These are phyloP conservation scores for Penicillium sp. DNA, from an alignment of 2,329 filamentous ascomycete genomes.

Conservation along the genomic window DNA sequence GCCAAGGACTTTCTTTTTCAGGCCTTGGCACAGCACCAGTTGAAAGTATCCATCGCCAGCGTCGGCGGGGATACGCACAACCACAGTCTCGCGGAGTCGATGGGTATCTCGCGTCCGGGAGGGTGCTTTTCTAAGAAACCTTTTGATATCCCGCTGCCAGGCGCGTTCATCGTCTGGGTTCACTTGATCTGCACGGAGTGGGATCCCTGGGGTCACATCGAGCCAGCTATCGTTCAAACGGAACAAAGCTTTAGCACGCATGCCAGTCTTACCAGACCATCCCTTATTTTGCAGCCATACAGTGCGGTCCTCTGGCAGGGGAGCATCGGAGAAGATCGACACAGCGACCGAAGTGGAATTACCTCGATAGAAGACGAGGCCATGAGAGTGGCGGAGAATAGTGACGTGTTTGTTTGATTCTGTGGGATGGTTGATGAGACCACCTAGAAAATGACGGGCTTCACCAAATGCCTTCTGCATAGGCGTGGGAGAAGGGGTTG, in stretches of 20 bases:
- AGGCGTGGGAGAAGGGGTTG: conserved; percentile 16
- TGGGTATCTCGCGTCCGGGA: conserved; percentile 53
- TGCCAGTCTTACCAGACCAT: conserved; percentile 68
- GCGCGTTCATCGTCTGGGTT: conserved; percentile 61
- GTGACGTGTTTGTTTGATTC: conserved; percentile 68
- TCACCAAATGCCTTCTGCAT: conserved; percentile 49
- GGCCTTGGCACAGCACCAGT: conserved; percentile 61
- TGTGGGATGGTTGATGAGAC: conserved; percentile 63
- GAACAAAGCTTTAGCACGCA: conserved; percentile 65
- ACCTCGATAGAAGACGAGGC: conserved; percentile 67
- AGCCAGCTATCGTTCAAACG: conserved; percentile 64
- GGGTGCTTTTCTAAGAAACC: conserved; percentile 60
- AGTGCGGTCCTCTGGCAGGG: conserved; percentile 59
- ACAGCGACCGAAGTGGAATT: conserved; percentile 64
- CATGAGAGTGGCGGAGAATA: conserved; percentile 66
- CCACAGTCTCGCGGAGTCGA: conserved; percentile 61
- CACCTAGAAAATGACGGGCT: conserved; percentile 65
- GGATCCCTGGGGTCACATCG: conserved; percentile 63
- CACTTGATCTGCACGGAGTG: conserved; percentile 52
- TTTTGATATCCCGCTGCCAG: conserved; percentile 67
- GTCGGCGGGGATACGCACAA: conserved; percentile 65
- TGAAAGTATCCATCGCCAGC: conserved; percentile 69
- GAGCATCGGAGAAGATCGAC: conserved; percentile 62
- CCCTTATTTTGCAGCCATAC: conserved; percentile 70
- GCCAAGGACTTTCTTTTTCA: conserved; percentile 62